These are phyloP conservation scores for Penicillium atrosanguineum DNA, from an alignment of 495 filamentous ascomycete genomes.

Conservation along the genomic window DNA sequence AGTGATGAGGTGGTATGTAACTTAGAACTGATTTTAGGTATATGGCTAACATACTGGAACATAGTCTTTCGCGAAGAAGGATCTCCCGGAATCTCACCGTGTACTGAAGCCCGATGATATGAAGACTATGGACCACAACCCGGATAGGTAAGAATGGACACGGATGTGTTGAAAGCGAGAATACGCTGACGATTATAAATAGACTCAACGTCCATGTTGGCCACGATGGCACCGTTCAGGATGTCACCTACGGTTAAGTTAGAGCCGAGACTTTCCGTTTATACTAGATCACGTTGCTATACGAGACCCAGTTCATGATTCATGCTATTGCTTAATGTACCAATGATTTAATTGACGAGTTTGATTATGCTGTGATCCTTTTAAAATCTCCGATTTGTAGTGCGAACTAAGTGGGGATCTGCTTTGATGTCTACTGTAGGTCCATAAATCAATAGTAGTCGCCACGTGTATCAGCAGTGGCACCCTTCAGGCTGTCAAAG, in stretches of 20 bases:
- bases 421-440: no score
- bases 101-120: slow-evolving; percentile 63
- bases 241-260: slow-evolving; percentile 54
- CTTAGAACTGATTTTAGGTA: not conserved
- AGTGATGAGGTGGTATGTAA: slow-evolving; percentile 48
- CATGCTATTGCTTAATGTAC: not conserved
- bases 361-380: no score
- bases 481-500: no score
- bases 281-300: not conserved
- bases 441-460: no score
- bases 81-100: slow-evolving; percentile 66
- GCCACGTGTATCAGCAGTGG: no score
- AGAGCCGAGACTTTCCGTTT: not conserved
- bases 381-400: no score
- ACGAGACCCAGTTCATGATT: not conserved
- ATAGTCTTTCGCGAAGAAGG: slow-evolving; percentile 72
- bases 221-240: slow-evolving; percentile 69
- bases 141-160: slow-evolving; percentile 48
- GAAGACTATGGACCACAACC: slow-evolving; percentile 60
- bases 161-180: not conserved
- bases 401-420: no score
- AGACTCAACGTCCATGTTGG: slow-evolving; percentile 72
- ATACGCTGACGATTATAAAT: not conserved
- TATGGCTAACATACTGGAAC: not conserved
- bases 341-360: not conserved